Evolutionary conservation across 208 protist species (phyloP), one percentile per base, ranked within the genome.

Genomic region (Trypanosoma scelopori): DNA sequence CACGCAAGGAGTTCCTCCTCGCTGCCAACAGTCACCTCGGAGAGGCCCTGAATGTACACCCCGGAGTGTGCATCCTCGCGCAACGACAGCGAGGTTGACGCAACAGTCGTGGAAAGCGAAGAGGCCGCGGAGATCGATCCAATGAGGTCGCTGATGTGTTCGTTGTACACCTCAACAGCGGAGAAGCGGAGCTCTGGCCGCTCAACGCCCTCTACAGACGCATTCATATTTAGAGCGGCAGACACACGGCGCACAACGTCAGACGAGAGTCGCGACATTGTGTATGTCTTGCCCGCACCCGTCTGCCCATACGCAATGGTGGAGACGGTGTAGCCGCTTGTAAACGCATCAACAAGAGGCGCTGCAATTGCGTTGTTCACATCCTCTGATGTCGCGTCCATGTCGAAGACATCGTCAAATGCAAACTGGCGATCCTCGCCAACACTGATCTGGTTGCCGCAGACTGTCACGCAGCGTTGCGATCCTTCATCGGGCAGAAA

Each of bases 251-350:
- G 89, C 45, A 98, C 88, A 32, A 98, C 81, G 47, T 91, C 89
- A 22, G 48, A 30, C 0, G 78, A 77, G 39, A 86, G 81, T 41
- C 62, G 51, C 16, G 64, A 78, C 94, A 98, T 98, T 23, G 96
- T 99, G 78, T 85, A 89, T 39, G 96, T 99, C 73, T 99, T 99
- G 27, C 97, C 97, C 9, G 92, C 82, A 18, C 93, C 93, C 25
- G 95, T 98, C 67, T 98, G 97, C 11, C 95, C 97, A 65, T 98
- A 98, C 28, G 95, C 96, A 35, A 98, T 97, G 25, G 85, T 87
- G 25, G 95, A 96, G 9, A 86, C 84, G 39, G 98, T 98, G 71
- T 88, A 96, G 37, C 95, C 94, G 63, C 84, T 77, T 23, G 97
- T 79, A 50, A 95, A 92, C 11, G 81, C 60, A 22, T 85, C 65